Base-by-base conservation (phyloP, 257 asterid species). In the Verbena officinalis region DNA sequence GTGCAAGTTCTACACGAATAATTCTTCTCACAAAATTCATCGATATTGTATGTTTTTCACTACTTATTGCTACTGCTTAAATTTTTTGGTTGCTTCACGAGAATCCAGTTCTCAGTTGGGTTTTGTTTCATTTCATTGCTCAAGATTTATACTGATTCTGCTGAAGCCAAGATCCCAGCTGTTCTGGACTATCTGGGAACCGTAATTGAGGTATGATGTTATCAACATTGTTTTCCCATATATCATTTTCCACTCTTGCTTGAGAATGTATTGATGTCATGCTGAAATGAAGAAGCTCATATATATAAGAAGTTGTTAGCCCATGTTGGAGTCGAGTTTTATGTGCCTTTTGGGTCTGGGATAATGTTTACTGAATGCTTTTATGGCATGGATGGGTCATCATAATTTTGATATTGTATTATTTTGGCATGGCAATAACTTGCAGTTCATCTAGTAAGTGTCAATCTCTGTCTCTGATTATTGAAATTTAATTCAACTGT, bases 151-250 rank as follows among this genome's bases (percentile, higher is more conserved):
- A 84, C 79, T 27, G 87, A 82, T 21, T 93, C 98, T 72, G 94
- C 86, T 11, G 94, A 83, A 77, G 98, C 85, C 56, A 90, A 93
- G 83, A 87, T 93, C 69, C 88, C 95, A 49, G 95, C 97, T 31
- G 97, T 90, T 75, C 83, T 84, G 71, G 97, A 90, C 75, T 93
- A 93, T 88, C 72, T 93, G 68, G 97, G 84, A 73, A 89, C 97
- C 71, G 65, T 93, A 19, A 72, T 82, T 74, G 96, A 92, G 95
- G 97, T 92, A 72, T 65, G 51, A 21, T 61, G 50, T 64, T 53
- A 54, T 65, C 60, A 60, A 63, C 36, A 49, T 58, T 55, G 43
- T 77, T 38, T 53, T 59, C 62, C 33, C 55, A 13, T 60, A 40
- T 48, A 17, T 13, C n/a, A 7, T 63, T 23, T 43, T 19, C 44